Evolutionary conservation across 345 rosid genomes (phyloP).

Genomic region (Triadica sebifera): DNA sequence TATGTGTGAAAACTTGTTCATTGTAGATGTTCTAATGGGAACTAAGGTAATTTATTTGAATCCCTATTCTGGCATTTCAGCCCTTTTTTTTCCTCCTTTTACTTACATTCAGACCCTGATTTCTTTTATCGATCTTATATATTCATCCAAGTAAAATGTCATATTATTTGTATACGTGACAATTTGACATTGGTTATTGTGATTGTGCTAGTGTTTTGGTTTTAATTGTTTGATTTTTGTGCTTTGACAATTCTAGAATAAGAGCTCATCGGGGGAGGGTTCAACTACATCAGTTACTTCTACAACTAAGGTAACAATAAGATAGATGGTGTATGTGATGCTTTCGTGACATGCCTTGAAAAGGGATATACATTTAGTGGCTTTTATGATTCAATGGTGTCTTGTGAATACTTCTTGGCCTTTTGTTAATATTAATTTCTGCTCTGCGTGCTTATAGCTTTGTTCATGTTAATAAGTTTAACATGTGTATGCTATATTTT

Average conservation of each 20-base stretch:
- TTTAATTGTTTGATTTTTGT: constrained; percentile 7
- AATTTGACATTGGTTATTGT: background rate
- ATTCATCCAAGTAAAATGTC: background rate
- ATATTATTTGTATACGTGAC: background rate
- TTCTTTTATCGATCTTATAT: too few species aligned
- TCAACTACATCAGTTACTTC: constrained; percentile 54
- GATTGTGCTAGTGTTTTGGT: background rate
- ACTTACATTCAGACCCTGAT: too few species aligned
- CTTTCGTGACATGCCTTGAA: background rate
- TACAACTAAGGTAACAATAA: constrained; percentile 39
- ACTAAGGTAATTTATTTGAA: too few species aligned
- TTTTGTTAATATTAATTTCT: background rate
- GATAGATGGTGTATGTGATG: background rate
- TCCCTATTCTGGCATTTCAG: too few species aligned
- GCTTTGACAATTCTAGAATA: constrained; percentile 41
- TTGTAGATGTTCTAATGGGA: too few species aligned
- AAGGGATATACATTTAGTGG: background rate
- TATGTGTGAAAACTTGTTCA: too few species aligned
- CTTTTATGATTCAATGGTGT: background rate
- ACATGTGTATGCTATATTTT: background rate
- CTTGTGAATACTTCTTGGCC: background rate
- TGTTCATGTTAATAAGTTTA: too few species aligned
- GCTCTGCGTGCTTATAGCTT: too few species aligned
- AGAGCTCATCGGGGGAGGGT: constrained; percentile 54
- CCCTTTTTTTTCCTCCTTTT: too few species aligned